phyloP scores from a whole-genome alignment of 2,329 filamentous ascomycete species.

The Leptographium procerum region DNA sequence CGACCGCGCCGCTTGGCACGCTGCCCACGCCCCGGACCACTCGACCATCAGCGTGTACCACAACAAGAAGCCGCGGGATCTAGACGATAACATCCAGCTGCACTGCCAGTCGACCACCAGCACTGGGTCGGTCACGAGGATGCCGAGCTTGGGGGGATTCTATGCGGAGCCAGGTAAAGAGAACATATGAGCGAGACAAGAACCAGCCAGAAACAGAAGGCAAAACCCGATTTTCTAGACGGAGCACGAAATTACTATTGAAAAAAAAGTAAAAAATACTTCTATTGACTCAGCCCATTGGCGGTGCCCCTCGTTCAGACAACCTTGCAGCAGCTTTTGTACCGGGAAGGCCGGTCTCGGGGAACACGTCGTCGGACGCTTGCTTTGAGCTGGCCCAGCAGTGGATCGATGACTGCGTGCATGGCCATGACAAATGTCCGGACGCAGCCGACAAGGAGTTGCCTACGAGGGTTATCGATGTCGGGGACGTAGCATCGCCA shows the following conservation, averaged over 20 bases:
- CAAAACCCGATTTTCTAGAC: too few relatives aligned
- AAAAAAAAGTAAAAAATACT: too few relatives aligned
- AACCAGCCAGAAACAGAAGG: too few relatives aligned
- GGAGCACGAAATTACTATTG: too few relatives aligned
- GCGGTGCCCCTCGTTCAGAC: too few relatives aligned
- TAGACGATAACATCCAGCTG: neutral
- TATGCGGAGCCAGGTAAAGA: neutral
- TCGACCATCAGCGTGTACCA: neutral
- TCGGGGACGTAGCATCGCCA: neutral
- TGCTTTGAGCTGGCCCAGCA: neutral
- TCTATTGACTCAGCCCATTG: too few relatives aligned
- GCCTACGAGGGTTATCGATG: neutral
- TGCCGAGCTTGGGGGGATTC: neutral
- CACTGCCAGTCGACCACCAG: neutral
- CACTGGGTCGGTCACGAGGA: too few relatives aligned
- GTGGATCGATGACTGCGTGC: neutral
- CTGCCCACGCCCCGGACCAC: neutral
- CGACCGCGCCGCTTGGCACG: neutral
- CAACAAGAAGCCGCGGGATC: neutral
- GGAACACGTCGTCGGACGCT: neutral
- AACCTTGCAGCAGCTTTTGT: neutral
- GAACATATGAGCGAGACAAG: too few relatives aligned
- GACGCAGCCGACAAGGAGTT: neutral
- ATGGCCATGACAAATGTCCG: neutral
- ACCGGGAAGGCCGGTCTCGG: neutral